A percentile compares a stretch with the other conserved stretches of the same genome.
Evolutionary conservation across 495 filamentous ascomycete species (phyloP).

Genomic region (Talaromyces nanjingensis): DNA sequence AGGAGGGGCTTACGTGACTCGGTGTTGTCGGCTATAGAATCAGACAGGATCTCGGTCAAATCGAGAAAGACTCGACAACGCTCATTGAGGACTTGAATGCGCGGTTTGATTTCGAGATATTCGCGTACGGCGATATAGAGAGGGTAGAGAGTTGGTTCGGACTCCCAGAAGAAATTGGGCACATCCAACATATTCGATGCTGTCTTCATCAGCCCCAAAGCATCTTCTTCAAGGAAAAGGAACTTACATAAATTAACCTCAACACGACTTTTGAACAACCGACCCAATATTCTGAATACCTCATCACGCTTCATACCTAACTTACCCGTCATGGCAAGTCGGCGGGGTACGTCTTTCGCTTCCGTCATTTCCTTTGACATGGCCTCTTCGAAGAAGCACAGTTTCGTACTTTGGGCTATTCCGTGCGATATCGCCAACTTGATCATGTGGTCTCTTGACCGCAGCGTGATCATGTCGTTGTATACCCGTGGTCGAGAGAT

Average conservation of each 20-base stretch:
- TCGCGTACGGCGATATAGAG: constrained; percentile 93
- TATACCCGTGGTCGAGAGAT: constrained; percentile 85
- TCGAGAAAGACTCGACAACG: constrained; percentile 95
- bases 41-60: constrained; percentile 88
- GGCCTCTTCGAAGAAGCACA: constrained; percentile 93
- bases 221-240: not conserved
- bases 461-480: constrained; percentile 98
- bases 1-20: constrained; percentile 59
- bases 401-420: constrained; percentile 94
- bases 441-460: constrained; percentile 96
- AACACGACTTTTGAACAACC: constrained; percentile 87
- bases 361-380: constrained; percentile 93
- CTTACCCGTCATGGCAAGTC: constrained; percentile 79
- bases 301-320: constrained; percentile 89
- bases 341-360: constrained; percentile 84
- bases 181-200: constrained; percentile 96
- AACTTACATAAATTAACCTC: constrained; percentile 94
- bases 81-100: constrained; percentile 92
- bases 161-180: constrained; percentile 98
- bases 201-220: constrained; percentile 26
- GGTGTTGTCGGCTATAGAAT: constrained; percentile 86
- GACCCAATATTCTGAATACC: constrained; percentile 83
- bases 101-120: constrained; percentile 93
- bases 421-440: constrained; percentile 96
- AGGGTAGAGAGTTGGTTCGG: constrained; percentile 88